A percentile compares a stretch with the other conserved stretches of the same genome.
Conservation (phyloP, 192 early-diverging fungal genomes). For the Coemansia sp. region DNA sequence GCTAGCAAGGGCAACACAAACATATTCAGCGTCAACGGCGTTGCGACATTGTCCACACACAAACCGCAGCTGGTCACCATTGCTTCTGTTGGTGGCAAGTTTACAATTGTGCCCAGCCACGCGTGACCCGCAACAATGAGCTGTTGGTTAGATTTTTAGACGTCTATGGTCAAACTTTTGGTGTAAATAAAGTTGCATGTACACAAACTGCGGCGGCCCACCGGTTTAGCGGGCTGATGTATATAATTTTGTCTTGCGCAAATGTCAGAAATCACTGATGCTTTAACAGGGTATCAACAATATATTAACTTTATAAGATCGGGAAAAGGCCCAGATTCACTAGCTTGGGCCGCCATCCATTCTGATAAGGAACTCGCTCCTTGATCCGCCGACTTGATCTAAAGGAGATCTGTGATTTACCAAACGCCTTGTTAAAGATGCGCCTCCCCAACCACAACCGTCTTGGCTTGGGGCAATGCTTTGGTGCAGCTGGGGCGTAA, state of each 20-base stretch:
- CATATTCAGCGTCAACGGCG: constrained; percentile 5
- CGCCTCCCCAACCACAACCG: neutral
- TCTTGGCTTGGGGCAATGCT: neutral
- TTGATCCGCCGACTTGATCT: no score
- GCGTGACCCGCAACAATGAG: neutral
- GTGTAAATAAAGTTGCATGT: constrained; percentile 8
- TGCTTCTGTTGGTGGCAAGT: constrained; percentile 10
- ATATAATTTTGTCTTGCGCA: neutral
- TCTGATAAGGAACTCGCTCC: no score
- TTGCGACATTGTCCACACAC: neutral
- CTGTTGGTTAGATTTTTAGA: neutral
- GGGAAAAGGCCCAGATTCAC: no score
- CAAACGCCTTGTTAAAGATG: no score
- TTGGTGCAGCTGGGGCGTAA: neutral
- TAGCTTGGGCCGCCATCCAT: no score
- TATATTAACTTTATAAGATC: no score
- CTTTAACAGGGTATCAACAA: no score
- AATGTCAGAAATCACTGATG: neutral
- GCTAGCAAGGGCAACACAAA: neutral
- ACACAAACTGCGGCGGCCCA: neutral
- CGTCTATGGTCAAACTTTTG: neutral
- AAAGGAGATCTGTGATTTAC: no score
- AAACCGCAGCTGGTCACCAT: constrained; percentile 42
- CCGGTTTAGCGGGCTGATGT: neutral
- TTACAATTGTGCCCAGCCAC: constrained; percentile 13